phyloP scores from a whole-genome alignment of 257 asterid genomes.

The Verbena officinalis region DNA sequence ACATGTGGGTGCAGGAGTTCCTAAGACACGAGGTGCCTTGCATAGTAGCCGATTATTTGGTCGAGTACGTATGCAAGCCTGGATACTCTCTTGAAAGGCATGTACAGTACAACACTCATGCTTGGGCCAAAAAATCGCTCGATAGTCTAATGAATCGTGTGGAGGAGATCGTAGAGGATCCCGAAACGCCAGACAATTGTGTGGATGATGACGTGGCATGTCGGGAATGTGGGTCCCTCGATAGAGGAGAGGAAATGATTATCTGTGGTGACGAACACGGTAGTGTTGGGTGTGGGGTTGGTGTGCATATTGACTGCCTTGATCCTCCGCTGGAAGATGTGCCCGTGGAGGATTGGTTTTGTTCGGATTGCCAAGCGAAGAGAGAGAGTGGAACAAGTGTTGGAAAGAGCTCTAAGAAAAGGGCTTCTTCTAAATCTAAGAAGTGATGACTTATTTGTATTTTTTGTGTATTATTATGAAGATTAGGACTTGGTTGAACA shows the following conservation, averaged over 20 bases:
- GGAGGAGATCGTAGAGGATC: constrained; percentile 51
- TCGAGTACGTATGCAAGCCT: constrained; percentile 92
- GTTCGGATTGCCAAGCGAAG: constrained; percentile 42
- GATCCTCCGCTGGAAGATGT: constrained; percentile 70
- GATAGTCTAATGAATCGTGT: constrained; percentile 38
- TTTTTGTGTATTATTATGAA: not conserved
- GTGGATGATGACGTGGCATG: constrained; percentile 45
- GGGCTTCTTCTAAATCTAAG: constrained; percentile 33
- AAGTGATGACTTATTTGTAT: constrained; percentile 20
- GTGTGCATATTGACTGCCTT: constrained; percentile 64
- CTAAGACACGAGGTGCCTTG: constrained; percentile 77
- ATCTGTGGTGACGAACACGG: constrained; percentile 73
- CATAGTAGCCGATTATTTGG: constrained; percentile 78
- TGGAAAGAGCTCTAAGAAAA: constrained; percentile 35
- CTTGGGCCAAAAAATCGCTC: constrained; percentile 78
- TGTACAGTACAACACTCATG: constrained; percentile 74
- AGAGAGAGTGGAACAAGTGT: constrained; percentile 10
- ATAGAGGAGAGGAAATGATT: constrained; percentile 77
- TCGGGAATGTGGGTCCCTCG: constrained; percentile 51
- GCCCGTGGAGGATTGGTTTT: constrained; percentile 79
- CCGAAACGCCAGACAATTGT: constrained; percentile 32
- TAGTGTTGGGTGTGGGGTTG: constrained; percentile 63
- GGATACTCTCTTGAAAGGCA: constrained; percentile 76
- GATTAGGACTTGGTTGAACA: too few species aligned
- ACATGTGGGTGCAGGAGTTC: constrained; percentile 89